A percentile compares a stretch with the other conserved stretches of the same genome.
phyloP scores from a whole-genome alignment of 345 rosid genomes.

The Brassica incana region DNA sequence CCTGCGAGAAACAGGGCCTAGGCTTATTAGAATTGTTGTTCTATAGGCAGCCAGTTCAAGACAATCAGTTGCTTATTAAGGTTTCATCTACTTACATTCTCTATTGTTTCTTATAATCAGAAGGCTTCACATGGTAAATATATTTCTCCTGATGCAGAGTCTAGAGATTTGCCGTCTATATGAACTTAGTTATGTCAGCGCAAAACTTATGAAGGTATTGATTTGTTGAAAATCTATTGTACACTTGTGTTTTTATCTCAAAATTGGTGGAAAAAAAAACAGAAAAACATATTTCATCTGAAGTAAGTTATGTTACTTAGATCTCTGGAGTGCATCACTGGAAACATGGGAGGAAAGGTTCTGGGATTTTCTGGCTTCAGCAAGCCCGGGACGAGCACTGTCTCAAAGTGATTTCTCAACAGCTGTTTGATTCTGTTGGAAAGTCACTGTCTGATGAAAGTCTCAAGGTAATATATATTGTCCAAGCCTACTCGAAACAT shows the following conservation, averaged over 20 bases:
- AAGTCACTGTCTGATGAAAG: conserved; percentile 89
- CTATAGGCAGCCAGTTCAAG: conserved; percentile 72
- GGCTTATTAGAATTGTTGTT: conserved; percentile 71
- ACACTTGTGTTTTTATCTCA: conserved; percentile 3
- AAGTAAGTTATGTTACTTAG: conserved; percentile 42
- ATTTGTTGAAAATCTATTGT: neutral
- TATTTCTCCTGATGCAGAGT: conserved; percentile 51
- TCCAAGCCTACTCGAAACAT: neutral
- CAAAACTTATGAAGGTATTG: conserved; percentile 83
- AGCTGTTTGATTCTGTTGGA: conserved; percentile 88
- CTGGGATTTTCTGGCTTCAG: conserved; percentile 91
- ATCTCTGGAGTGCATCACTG: conserved; percentile 87
- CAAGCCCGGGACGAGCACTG: conserved; percentile 75
- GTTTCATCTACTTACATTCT: conserved; percentile 39
- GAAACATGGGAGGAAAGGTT: conserved; percentile 95
- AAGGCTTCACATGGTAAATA: conserved; percentile 26
- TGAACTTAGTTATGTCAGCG: conserved; percentile 64
- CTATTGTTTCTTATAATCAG: neutral
- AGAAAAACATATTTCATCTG: neutral
- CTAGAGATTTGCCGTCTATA: conserved; percentile 88
- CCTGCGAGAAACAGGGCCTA: conserved; percentile 88
- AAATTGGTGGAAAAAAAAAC: neutral
- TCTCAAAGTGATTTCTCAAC: conserved; percentile 81
- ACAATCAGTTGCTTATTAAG: conserved; percentile 69
- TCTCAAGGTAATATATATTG: conserved; percentile 60